Conservation (phyloP, 129 eudicot species). For the Tanacetum coccineum region DNA sequence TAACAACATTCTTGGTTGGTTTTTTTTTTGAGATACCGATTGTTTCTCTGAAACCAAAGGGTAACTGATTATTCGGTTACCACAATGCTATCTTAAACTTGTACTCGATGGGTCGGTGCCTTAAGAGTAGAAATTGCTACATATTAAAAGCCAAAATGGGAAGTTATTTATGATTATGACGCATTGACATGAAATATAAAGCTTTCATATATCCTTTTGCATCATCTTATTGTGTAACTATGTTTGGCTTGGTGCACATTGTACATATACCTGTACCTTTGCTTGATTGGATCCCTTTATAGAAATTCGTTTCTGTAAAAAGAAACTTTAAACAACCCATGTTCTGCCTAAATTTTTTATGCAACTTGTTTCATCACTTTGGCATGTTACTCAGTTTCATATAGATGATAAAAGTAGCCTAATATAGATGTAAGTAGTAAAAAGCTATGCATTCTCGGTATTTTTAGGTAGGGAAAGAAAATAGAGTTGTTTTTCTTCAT, state of each 20-base stretch:
- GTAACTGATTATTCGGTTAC: no score
- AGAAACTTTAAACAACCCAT: constrained; percentile 10
- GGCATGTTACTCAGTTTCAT: neutral
- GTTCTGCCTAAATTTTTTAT: constrained; percentile 14
- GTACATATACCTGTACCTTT: neutral
- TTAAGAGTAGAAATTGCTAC: no score
- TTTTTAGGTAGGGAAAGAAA: no score
- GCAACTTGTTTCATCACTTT: neutral
- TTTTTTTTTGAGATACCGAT: no score
- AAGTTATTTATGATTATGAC: neutral
- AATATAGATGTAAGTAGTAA: no score
- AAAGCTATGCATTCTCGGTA: no score
- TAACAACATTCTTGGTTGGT: no score
- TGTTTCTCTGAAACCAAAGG: no score
- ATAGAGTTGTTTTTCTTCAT: no score
- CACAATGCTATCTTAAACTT: no score
- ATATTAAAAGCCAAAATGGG: neutral
- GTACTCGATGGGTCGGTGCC: no score
- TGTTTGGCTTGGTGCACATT: neutral
- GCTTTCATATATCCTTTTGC: neutral
- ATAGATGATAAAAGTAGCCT: no score
- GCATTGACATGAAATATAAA: neutral
- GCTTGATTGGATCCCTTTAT: neutral
- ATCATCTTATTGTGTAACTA: neutral
- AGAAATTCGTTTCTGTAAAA: neutral